Evolutionary conservation across 371 early-diverging fungal genomes (phyloP).

Genomic region (Syncephalis plumigaleata): DNA sequence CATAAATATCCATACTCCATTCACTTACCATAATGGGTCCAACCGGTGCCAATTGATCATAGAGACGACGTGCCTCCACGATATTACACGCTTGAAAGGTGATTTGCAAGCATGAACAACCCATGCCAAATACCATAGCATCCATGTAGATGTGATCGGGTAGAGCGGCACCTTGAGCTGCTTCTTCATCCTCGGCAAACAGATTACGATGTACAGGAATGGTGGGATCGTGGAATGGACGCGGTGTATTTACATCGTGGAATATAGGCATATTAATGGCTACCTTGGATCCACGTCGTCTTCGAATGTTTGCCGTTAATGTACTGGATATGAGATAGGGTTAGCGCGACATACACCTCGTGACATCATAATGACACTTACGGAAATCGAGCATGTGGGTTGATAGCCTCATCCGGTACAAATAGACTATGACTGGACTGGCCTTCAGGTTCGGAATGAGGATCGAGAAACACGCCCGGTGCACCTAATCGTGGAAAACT

Average conservation of each 20-base stretch:
- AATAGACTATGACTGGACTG: constrained; percentile 64
- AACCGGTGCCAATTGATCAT: constrained; percentile 90
- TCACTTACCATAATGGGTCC: constrained; percentile 72
- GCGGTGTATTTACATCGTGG: constrained; percentile 68
- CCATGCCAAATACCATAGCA: constrained; percentile 99
- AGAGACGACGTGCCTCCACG: constrained; percentile 81
- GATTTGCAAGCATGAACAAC: constrained; percentile 96
- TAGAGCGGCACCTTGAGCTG: constrained; percentile 51
- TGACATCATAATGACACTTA: constrained; percentile 16
- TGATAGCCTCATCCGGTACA: constrained; percentile 87
- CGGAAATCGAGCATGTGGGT: constrained; percentile 90
- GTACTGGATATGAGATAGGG: constrained; percentile 29
- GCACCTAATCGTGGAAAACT: constrained; percentile 84
- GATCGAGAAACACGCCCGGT: constrained; percentile 48
- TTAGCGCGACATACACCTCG: constrained; percentile 1
- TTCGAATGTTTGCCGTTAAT: constrained; percentile 83
- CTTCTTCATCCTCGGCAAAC: constrained; percentile 42
- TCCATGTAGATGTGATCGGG: constrained; percentile 96
- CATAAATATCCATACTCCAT: no score
- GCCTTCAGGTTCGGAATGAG: constrained; percentile 49
- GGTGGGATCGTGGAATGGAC: constrained; percentile 79
- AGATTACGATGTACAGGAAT: constrained; percentile 42
- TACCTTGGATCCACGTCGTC: constrained; percentile 84
- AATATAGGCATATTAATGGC: constrained; percentile 77
- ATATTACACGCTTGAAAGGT: constrained; percentile 97